Evolutionary conservation across 257 asterid species (phyloP).

Genomic region (Capsicum baccatum): DNA sequence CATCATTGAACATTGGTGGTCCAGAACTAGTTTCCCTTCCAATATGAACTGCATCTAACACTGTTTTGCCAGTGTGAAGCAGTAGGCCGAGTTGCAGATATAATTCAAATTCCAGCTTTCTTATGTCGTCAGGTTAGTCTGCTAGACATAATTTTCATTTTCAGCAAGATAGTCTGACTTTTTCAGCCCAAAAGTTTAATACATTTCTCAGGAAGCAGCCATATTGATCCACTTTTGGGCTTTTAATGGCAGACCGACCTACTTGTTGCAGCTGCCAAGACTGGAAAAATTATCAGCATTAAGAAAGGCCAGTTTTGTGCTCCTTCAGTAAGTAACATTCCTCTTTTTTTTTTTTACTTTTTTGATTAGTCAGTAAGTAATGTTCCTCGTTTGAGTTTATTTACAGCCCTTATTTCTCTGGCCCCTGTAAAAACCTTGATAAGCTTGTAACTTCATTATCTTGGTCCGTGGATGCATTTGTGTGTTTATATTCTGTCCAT

Average conservation of each 20-base stretch:
- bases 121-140: conserved; percentile 84
- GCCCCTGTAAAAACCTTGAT: neutral
- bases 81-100: conserved; percentile 93
- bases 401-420: neutral
- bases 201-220: neutral
- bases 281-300: conserved; percentile 82
- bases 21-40: conserved; percentile 5
- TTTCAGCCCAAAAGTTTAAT: neutral
- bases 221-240: conserved; percentile 26
- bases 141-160: neutral
- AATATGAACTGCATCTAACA: conserved; percentile 23
- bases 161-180: neutral
- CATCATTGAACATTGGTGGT: neutral
- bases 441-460: neutral
- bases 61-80: conserved; percentile 81
- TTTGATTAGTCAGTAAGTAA: conserved; percentile 47
- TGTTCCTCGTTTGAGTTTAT: neutral
- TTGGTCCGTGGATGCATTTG: neutral
- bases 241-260: conserved; percentile 76
- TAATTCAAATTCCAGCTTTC: conserved; percentile 98
- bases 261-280: conserved; percentile 92
- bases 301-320: conserved; percentile 98
- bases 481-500: neutral
- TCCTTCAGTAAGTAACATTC: conserved; percentile 58
- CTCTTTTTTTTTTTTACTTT: neutral